Conservation (phyloP, 345 rosid genomes). For the Arabis hirsuta region DNA sequence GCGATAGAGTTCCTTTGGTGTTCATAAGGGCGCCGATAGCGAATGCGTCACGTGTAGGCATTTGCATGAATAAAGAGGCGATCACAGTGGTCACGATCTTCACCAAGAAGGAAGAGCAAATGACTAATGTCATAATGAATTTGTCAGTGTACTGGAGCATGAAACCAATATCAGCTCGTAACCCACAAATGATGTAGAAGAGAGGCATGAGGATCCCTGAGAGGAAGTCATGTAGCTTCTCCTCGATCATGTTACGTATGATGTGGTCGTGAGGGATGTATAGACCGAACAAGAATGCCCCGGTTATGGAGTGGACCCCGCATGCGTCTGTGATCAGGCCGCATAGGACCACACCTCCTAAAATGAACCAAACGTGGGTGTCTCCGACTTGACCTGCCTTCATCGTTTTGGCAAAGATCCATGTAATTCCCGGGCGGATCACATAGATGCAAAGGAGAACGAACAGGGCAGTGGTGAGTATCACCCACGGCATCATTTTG, state of each 20-base stretch:
- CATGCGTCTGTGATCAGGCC: slow-evolving; percentile 63
- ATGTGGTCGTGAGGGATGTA: slow-evolving; percentile 58
- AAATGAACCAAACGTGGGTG: slow-evolving; percentile 50
- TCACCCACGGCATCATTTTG: slow-evolving; percentile 27
- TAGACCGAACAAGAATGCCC: slow-evolving; percentile 70
- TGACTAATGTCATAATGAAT: slow-evolving; percentile 13
- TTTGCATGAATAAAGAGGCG: slow-evolving; percentile 42
- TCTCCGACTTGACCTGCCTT: slow-evolving; percentile 48
- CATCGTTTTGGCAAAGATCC: slow-evolving; percentile 46
- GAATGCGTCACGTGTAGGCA: slow-evolving; percentile 48
- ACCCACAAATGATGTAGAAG: slow-evolving; percentile 55
- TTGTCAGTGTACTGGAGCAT: slow-evolving; percentile 41
- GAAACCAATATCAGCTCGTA: slow-evolving; percentile 40
- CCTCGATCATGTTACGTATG: slow-evolving; percentile 45
- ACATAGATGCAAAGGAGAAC: slow-evolving; percentile 46
- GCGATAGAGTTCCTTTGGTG: slow-evolving; percentile 67
- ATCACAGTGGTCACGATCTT: slow-evolving; percentile 53
- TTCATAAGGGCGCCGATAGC: slow-evolving; percentile 69
- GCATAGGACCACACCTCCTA: slow-evolving; percentile 57
- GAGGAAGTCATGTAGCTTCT: slow-evolving; percentile 57
- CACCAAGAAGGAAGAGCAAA: slow-evolving; percentile 42
- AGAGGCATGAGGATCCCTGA: slow-evolving; percentile 56
- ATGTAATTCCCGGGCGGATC: slow-evolving; percentile 53
- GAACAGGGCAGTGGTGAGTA: slow-evolving; percentile 44
- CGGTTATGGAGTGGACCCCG: slow-evolving; percentile 64